Percentiles rank a stretch among this genome's conserved stretches.
phyloP scores from a whole-genome alignment of 768 basidiomycete genomes.

The Leccinellum rugosiceps region DNA sequence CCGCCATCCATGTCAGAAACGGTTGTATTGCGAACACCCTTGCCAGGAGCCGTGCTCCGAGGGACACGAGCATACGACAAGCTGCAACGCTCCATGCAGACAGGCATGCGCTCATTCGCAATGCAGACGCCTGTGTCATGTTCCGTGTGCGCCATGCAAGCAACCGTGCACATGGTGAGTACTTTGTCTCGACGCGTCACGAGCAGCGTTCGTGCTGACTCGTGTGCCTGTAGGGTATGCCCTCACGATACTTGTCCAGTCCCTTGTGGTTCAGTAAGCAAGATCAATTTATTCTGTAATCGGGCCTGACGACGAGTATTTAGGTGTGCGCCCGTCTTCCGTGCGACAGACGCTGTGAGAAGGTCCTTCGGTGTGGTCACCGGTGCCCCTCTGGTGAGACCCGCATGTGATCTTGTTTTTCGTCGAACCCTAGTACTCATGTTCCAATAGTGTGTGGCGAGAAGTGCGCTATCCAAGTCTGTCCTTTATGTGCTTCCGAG shows the following conservation, averaged over 20 bases:
- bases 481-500: conserved; percentile 46
- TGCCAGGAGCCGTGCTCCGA: conserved; percentile 50
- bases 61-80: conserved; percentile 45
- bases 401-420: background rate
- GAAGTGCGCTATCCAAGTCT: conserved; percentile 52
- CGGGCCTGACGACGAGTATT: background rate
- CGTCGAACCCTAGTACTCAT: background rate
- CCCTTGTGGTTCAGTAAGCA: conserved; percentile 65
- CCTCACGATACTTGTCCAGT: conserved; percentile 54
- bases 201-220: background rate
- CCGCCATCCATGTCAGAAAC: conserved; percentile 48
- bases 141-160: conserved; percentile 59
- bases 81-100: conserved; percentile 47
- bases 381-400: conserved; percentile 60
- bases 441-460: conserved; percentile 60
- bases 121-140: conserved; percentile 48
- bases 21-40: conserved; percentile 53
- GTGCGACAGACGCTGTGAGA: conserved; percentile 53
- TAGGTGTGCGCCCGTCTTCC: conserved; percentile 66
- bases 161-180: conserved; percentile 55
- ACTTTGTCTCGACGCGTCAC: background rate
- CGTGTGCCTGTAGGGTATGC: conserved; percentile 42
- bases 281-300: background rate
- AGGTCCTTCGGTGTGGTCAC: conserved; percentile 56
- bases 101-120: conserved; percentile 53